Conservation (phyloP, 805 yeast species). For the Pichia pseudocactophila region DNA sequence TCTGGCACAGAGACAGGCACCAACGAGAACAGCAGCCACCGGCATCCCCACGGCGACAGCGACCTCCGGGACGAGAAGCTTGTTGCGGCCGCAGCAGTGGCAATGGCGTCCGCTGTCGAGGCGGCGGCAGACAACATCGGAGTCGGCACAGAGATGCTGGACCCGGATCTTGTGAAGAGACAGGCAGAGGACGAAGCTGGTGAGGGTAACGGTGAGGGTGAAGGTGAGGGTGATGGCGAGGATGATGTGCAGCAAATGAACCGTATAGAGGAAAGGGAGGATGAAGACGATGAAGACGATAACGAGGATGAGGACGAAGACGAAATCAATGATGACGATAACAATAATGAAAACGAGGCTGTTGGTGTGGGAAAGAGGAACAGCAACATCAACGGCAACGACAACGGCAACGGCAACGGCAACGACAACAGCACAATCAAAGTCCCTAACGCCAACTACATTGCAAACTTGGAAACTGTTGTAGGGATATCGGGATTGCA, state of each 20-base stretch:
- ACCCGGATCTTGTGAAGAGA: background rate
- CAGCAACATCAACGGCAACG: background rate
- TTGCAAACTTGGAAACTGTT: conserved; percentile 1
- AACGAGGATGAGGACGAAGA: too few species aligned
- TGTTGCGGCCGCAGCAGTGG: conserved; percentile 28
- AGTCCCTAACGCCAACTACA: conserved; percentile 1
- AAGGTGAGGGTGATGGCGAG: background rate
- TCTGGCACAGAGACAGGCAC: background rate
- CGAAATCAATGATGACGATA: too few species aligned
- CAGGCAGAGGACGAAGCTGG: background rate
- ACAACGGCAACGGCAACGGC: background rate
- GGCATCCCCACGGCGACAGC: too few species aligned
- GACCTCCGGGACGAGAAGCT: too few species aligned
- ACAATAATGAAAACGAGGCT: too few species aligned
- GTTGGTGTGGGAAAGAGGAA: too few species aligned
- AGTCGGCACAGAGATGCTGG: conserved; percentile 5
- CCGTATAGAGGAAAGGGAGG: background rate
- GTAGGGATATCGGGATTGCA: background rate
- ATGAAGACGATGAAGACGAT: background rate
- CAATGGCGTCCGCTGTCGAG: conserved; percentile 24
- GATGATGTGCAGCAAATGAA: background rate
- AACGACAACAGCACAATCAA: background rate
- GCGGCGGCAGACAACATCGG: background rate
- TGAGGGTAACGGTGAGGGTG: background rate
- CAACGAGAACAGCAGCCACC: background rate